Conservation (phyloP, 2,329 filamentous ascomycete genomes). For the Aspergillus ustus region DNA sequence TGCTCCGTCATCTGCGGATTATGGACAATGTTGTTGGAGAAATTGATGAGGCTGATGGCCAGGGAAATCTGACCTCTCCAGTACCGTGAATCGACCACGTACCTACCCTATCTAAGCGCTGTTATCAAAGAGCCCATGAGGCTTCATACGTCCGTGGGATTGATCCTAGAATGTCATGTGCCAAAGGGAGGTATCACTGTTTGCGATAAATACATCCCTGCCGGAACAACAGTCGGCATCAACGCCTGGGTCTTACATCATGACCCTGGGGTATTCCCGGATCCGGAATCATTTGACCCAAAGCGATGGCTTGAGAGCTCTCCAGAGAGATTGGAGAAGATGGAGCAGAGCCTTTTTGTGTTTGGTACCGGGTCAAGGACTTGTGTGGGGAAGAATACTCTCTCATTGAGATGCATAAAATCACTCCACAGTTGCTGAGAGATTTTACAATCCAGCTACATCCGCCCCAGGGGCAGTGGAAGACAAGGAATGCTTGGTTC, state of each 20-base stretch:
- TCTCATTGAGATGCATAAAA: slow-evolving; percentile 19
- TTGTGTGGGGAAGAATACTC: slow-evolving; percentile 21
- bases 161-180: slow-evolving; percentile 74
- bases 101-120: slow-evolving; percentile 75
- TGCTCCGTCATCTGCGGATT: slow-evolving; percentile 13
- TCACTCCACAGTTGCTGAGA: slow-evolving; percentile 10
- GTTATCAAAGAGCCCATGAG: slow-evolving; percentile 79
- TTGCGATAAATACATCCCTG: slow-evolving; percentile 10
- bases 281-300: slow-evolving; percentile 61
- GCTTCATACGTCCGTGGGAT: slow-evolving; percentile 72
- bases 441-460: slow-evolving; percentile 3
- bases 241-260: slow-evolving; percentile 77
- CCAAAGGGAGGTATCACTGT: slow-evolving; percentile 63
- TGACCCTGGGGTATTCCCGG: slow-evolving; percentile 68
- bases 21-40: slow-evolving; percentile 46
- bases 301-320: slow-evolving; percentile 18
- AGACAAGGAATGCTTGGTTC: slow-evolving; percentile 7
- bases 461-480: not conserved
- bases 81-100: slow-evolving; percentile 42
- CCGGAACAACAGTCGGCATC: slow-evolving; percentile 50
- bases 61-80: slow-evolving; percentile 45
- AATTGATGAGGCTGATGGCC: slow-evolving; percentile 39
- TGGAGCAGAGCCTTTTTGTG: slow-evolving; percentile 13
- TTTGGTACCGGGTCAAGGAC: slow-evolving; percentile 17
- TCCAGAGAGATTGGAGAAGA: not conserved